Evolutionary conservation across 2,329 filamentous ascomycete species (phyloP).

Genomic region (Trichoderma gracile): DNA sequence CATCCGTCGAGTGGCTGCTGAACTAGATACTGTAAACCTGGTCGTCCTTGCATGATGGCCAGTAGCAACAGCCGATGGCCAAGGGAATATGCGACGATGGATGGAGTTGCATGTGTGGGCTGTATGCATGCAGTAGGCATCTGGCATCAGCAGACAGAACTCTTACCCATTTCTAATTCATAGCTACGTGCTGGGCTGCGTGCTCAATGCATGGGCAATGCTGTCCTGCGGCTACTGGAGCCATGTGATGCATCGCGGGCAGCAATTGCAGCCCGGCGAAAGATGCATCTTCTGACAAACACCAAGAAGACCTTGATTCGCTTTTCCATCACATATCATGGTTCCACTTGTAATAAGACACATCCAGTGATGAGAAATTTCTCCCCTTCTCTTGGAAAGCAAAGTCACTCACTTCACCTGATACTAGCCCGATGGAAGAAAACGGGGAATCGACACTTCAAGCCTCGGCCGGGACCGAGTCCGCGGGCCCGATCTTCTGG

Average conservation of each 20-base stretch:
- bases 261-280: neutral
- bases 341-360: constrained; percentile 5
- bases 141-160: neutral
- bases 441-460: constrained; percentile 2
- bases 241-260: neutral
- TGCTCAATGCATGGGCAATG: neutral
- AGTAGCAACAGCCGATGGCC: constrained; percentile 17
- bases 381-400: too few species aligned
- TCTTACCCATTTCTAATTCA: neutral
- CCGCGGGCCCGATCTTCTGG: constrained; percentile 20
- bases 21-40: neutral
- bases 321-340: neutral
- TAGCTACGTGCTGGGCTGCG: neutral
- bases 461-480: constrained; percentile 22
- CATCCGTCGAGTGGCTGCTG: constrained; percentile 18
- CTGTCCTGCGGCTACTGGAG: neutral
- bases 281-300: neutral
- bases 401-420: too few species aligned
- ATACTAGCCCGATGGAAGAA: neutral
- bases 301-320: constrained; percentile 15
- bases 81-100: constrained; percentile 9
- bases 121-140: too few species aligned
- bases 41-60: constrained; percentile 8
- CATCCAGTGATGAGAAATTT: constrained; percentile 22
- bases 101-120: neutral